phyloP scores from a whole-genome alignment of 257 asterid species.

The Penstemon davidsonii region DNA sequence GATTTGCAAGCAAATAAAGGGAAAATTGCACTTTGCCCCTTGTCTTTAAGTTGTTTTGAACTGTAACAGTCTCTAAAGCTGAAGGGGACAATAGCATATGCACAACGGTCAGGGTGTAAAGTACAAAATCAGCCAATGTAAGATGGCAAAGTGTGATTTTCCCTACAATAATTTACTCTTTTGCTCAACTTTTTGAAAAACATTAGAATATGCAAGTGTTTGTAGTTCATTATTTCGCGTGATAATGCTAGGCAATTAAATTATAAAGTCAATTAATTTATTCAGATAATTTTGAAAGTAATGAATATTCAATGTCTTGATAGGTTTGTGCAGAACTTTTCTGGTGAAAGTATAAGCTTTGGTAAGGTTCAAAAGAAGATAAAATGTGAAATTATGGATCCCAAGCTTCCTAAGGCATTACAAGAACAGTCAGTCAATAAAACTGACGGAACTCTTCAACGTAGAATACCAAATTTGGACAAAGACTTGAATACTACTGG shows the following conservation, averaged over 20 bases:
- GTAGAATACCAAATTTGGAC: conserved; percentile 14
- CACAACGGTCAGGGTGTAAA: neutral
- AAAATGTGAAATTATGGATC: conserved; percentile 54
- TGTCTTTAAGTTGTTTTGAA: no score
- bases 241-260: neutral
- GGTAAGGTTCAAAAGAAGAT: conserved; percentile 81
- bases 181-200: no score
- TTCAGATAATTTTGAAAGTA: neutral
- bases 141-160: no score
- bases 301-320: conserved; percentile 17
- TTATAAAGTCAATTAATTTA: neutral
- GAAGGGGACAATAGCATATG: neutral
- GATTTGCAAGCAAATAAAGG: no score
- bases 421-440: conserved; percentile 27
- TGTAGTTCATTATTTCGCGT: neutral
- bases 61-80: no score
- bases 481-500: conserved; percentile 23
- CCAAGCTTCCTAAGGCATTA: conserved; percentile 31
- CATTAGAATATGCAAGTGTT: neutral
- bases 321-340: conserved; percentile 76
- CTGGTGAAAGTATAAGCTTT: conserved; percentile 56
- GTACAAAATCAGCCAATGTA: no score
- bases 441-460: conserved; percentile 17
- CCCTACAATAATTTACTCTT: no score
- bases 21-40: no score